Evolutionary conservation across 306 rosid genomes (phyloP), one percentile per base, ranked within the genome.

Genomic region (Citrullus mucosospermus): DNA sequence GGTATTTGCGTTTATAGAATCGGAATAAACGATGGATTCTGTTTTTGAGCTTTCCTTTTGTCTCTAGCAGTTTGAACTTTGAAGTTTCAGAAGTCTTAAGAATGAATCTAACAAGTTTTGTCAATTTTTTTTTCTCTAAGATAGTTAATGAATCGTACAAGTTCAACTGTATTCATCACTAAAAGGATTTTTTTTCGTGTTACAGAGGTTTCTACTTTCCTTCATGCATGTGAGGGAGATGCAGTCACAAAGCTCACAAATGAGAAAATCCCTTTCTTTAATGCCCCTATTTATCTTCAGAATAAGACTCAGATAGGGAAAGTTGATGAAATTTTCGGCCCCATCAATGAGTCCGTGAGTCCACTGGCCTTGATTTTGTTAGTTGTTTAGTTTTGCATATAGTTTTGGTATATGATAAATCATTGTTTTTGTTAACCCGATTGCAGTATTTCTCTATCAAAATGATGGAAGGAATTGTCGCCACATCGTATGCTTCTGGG

Each of bases 301-400:
- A 96, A 96, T 89, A 92, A 88, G 92, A 91, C 98, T 65, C 99
- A 92, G 90, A 96, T 96, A 38, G 99, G 99, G 43, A 96, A 96
- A 84, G 99, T 96, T 62, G 99, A 92, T 84, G 99, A 96, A 79
- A 96, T 96, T 75, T 96, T 92, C 66, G 98, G 82, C 78, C 84
- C 87, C 22, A 84, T 79, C 77, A 79, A 80, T 18, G 88, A 87
- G 76, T 82, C 85, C 15, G 90, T 79, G 79, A 88, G 91, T 68
- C 81, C 73, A 6, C 80, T 55, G 18, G 78, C 54, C 59, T 72
- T 77, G 18, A 36, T 1, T 36, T 81, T 78, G 53, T 57, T 43
- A 68, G 18, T 9, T 60, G 12, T 62, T 69, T 25, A 36, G 11
- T 67, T 10, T 55, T 41, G 54, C 10, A 13, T 41, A 5, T 22